Evolutionary conservation across 2,329 filamentous ascomycete species (phyloP).

Genomic region (Colletotrichum magnum): DNA sequence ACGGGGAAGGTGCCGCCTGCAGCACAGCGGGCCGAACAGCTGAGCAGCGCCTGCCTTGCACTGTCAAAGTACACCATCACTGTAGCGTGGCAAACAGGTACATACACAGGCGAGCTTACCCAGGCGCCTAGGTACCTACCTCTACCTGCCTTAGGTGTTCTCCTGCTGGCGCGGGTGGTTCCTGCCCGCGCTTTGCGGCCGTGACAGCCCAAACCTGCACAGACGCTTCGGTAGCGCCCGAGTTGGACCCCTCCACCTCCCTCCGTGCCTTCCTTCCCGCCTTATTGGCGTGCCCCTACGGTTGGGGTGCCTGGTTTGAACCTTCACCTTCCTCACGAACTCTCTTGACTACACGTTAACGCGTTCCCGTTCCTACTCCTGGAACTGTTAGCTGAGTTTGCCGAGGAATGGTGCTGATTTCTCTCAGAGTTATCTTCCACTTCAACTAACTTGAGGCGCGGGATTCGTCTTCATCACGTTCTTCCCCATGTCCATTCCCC

Average conservation of each 20-base stretch:
- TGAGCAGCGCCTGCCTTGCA: not conserved
- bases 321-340: not conserved
- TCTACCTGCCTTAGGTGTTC: not conserved
- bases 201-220: not conserved
- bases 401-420: too few relatives aligned
- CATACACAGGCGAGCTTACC: too few relatives aligned
- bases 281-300: too few relatives aligned
- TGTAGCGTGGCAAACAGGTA: too few relatives aligned
- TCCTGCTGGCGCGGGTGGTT: not conserved
- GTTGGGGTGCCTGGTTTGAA: not conserved
- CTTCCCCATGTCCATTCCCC: too few relatives aligned
- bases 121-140: not conserved
- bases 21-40: not conserved
- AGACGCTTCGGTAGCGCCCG: not conserved
- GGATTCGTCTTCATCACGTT: too few relatives aligned
- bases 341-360: too few relatives aligned
- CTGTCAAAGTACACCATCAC: too few relatives aligned
- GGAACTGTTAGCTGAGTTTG: too few relatives aligned
- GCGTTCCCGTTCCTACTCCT: too few relatives aligned
- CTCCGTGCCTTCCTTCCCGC: not conserved
- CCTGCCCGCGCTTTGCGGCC: not conserved
- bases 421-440: too few relatives aligned
- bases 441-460: too few relatives aligned
- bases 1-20: not conserved
- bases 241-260: not conserved